Evolutionary conservation across 1,139 yeast species (phyloP).

Genomic region (Ogataea hybrid): DNA sequence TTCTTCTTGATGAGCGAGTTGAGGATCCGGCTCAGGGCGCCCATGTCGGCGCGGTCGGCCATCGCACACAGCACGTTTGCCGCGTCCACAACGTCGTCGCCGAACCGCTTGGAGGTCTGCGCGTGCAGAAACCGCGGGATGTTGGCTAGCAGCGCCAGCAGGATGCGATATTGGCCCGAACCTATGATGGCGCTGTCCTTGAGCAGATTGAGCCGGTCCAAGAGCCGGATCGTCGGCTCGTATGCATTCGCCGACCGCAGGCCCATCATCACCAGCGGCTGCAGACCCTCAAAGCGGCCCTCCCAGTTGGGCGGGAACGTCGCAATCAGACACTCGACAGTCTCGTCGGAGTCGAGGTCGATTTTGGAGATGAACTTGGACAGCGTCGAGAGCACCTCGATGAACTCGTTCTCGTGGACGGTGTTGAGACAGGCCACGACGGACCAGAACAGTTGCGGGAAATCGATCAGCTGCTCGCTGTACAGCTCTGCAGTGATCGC

Average conservation of each 20-base stretch:
- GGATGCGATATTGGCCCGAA: constrained; percentile 62
- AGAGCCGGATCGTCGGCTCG: constrained; percentile 70
- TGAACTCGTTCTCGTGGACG: constrained; percentile 88
- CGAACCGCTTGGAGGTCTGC: constrained; percentile 53
- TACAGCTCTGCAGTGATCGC: too few species aligned
- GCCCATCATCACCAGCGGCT: constrained; percentile 75
- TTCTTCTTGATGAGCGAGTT: constrained; percentile 73
- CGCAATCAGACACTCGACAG: constrained; percentile 76
- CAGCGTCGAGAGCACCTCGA: constrained; percentile 79
- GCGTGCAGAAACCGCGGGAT: constrained; percentile 85
- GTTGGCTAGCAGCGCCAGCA: constrained; percentile 73
- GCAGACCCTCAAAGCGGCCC: constrained; percentile 88
- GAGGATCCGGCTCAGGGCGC: constrained; percentile 68
- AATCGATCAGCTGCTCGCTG: too few species aligned
- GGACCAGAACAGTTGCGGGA: too few species aligned
- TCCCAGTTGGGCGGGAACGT: constrained; percentile 97
- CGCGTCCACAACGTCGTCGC: constrained; percentile 53
- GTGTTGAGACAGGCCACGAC: too few species aligned
- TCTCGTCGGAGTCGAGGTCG: constrained; percentile 81
- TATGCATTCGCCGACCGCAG: constrained; percentile 77
- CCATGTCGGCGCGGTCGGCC: constrained; percentile 51
- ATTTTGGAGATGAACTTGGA: constrained; percentile 83
- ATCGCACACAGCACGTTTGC: constrained; percentile 58
- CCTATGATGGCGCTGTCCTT: constrained; percentile 80
- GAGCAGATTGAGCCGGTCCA: constrained; percentile 68